Base-by-base conservation (phyloP, 2,329 filamentous ascomycete species). In the Orbilia brochopaga region DNA sequence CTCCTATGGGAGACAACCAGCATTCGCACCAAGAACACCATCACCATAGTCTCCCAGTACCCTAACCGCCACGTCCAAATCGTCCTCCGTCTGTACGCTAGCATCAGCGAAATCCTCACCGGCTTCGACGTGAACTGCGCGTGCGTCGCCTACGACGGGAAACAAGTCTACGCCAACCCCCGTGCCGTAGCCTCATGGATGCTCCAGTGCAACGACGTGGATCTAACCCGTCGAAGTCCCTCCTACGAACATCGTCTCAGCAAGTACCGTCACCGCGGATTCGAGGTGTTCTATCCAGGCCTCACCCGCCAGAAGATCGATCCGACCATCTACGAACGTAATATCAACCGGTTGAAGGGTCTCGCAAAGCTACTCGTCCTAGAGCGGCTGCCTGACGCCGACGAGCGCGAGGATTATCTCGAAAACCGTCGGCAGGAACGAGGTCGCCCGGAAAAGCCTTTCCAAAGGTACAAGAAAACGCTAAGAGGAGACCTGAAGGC, bases 191-290 rank as follows among this genome's bases (percentile, higher is more conserved):
- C 86, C 50, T 88, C 90, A 8, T 93, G 89, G 79, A 88, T 93
- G 77, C 93, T 90, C 0, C 91, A 96, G 79, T 84, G 86, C 77
- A 95, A 96, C 76, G 88, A 87, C 1, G 83, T 95, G 69, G 91
- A 96, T 77, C 83, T 96, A 37, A 87, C 86, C 2, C 85, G 91
- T 19, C 86, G 91, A 46, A 93, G 90, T 17, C 90, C 91, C 0
- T 94, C 90, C 0, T 96, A 96, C 75, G 91, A 96, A 77, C 95
- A 91, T 75, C 87, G 91, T 8, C 83, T 95, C 11, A 90, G 90
- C 15, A 95, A 95, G 78, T 93, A 96, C 78, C 90, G 89, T 13
- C 90, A 90, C 77, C 83, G 91, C 48, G 90, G 90, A 15, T 96
- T 96, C 74, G 91, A 96, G 79, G 86, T 93, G 0, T 89, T 90